A percentile compares a stretch with the other conserved stretches of the same genome.
Conservation (phyloP, 805 yeast species). For the Blastobotrys americana region DNA sequence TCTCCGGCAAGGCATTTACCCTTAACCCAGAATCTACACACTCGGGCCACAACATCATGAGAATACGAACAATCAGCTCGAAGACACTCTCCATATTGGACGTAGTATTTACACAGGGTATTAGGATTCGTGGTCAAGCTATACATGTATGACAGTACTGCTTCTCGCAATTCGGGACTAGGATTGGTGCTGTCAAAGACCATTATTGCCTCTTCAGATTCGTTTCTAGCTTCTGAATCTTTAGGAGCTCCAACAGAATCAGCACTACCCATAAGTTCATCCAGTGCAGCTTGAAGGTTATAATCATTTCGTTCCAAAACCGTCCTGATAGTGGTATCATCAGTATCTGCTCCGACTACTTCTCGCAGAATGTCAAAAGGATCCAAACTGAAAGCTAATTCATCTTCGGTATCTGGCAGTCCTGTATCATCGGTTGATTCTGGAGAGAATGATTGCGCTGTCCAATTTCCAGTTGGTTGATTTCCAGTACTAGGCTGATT, state of each 20-base stretch:
- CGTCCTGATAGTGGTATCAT: constrained; percentile 32
- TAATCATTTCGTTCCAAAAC: constrained; percentile 34
- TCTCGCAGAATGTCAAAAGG: constrained; percentile 35
- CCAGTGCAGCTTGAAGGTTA: constrained; percentile 28
- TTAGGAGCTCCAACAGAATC: neutral
- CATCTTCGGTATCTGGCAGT: constrained; percentile 5
- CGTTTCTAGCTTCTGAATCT: constrained; percentile 3
- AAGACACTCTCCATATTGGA: constrained; percentile 37
- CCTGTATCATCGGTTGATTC: neutral
- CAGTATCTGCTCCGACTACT: constrained; percentile 29
- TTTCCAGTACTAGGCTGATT: neutral
- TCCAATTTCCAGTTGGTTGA: neutral
- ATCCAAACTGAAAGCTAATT: constrained; percentile 14
- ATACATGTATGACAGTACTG: neutral
- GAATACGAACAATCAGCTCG: constrained; percentile 41
- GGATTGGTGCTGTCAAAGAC: neutral
- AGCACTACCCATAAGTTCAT: constrained; percentile 15
- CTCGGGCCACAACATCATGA: constrained; percentile 38
- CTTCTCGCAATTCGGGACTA: neutral
- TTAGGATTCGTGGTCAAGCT: constrained; percentile 12
- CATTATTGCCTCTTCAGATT: neutral
- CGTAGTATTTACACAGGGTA: constrained; percentile 36
- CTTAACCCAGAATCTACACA: constrained; percentile 42
- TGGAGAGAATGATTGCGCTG: neutral
- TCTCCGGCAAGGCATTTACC: constrained; percentile 40